Evolutionary conservation across 371 early-diverging fungal species (phyloP).

Genomic region (Circinella minor): DNA sequence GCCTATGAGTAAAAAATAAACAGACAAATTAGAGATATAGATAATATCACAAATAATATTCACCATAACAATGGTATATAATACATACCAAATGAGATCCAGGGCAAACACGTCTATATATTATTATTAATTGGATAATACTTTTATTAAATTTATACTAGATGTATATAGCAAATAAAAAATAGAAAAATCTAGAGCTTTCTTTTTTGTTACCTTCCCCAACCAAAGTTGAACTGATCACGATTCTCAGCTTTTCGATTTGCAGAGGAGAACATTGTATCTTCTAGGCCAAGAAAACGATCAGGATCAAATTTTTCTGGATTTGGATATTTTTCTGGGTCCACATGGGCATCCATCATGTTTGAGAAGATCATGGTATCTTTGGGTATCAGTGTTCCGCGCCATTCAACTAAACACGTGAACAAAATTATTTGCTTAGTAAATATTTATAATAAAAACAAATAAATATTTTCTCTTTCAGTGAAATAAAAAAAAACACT

Average conservation of each 20-base stretch:
- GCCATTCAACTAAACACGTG: not conserved
- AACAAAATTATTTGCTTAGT: no score
- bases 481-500: not conserved
- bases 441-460: no score
- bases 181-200: not conserved
- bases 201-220: constrained; percentile 10
- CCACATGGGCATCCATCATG: constrained; percentile 18
- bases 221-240: constrained; percentile 13
- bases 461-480: no score
- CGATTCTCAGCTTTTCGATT: constrained; percentile 13
- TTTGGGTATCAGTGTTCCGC: constrained; percentile 34
- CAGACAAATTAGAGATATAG: not conserved
- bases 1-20: not conserved
- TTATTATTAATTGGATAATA: not conserved
- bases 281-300: constrained; percentile 17
- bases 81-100: constrained; percentile 19
- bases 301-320: constrained; percentile 27
- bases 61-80: no score
- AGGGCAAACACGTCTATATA: constrained; percentile 10
- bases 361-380: constrained; percentile 28
- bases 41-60: not conserved
- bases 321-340: constrained; percentile 15
- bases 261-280: constrained; percentile 6
- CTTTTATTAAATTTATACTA: not conserved
- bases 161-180: not conserved